Percentiles rank a stretch among this genome's conserved stretches.
phyloP scores from a whole-genome alignment of 2,329 filamentous ascomycete species.

The Epichloe coenophiala region DNA sequence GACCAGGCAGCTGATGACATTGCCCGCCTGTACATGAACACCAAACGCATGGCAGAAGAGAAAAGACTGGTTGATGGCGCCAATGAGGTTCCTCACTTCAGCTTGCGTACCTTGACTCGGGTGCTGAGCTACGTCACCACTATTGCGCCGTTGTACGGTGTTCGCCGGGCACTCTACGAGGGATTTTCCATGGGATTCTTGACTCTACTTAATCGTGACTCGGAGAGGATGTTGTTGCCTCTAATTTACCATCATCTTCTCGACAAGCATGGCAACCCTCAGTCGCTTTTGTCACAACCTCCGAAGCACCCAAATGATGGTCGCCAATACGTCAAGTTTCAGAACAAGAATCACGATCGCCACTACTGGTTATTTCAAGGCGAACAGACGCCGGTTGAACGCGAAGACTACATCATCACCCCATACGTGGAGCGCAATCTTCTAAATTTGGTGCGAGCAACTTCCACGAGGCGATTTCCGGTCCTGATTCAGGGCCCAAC shows the following conservation, averaged over 20 bases:
- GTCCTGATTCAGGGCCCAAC: slow-evolving; percentile 94
- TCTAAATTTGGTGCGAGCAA: slow-evolving; percentile 84
- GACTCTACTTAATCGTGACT: slow-evolving; percentile 72
- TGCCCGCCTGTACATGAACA: slow-evolving; percentile 75
- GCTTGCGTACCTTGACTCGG: slow-evolving; percentile 81
- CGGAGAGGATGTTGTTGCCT: slow-evolving; percentile 65
- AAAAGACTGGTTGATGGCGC: slow-evolving; percentile 82
- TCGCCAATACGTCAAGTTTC: slow-evolving; percentile 66
- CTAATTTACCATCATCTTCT: slow-evolving; percentile 72
- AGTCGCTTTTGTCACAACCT: slow-evolving; percentile 62
- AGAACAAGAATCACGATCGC: slow-evolving; percentile 45
- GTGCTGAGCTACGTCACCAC: slow-evolving; percentile 79
- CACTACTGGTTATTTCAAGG: slow-evolving; percentile 89
- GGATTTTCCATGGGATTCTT: slow-evolving; percentile 98
- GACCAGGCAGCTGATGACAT: slow-evolving; percentile 67
- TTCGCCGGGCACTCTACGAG: slow-evolving; percentile 79
- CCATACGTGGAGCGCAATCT: slow-evolving; percentile 91
- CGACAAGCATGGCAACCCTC: slow-evolving; percentile 50
- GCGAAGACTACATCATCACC: slow-evolving; percentile 90
- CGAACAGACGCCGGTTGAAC: slow-evolving; percentile 45
- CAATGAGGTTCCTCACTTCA: slow-evolving; percentile 93
- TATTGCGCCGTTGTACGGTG: slow-evolving; percentile 69
- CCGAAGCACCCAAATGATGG: slow-evolving; percentile 68
- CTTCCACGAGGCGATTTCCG: slow-evolving; percentile 82
- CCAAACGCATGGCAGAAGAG: slow-evolving; percentile 65